Evolutionary conservation across 2,329 filamentous ascomycete species (phyloP).

Genomic region (Ophiostoma quercus): DNA sequence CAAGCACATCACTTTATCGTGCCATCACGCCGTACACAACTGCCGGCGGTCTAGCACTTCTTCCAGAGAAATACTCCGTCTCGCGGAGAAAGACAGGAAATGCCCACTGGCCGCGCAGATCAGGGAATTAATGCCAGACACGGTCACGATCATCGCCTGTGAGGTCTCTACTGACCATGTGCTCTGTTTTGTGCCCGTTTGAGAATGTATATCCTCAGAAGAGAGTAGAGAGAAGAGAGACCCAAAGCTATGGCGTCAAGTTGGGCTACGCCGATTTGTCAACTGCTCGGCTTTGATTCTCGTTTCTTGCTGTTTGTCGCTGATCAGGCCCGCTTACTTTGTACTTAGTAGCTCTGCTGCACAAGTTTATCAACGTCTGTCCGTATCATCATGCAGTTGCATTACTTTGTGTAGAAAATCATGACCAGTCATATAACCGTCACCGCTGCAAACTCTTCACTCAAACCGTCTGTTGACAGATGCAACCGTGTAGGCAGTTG

Average conservation of each 20-base stretch:
- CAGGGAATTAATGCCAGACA: background rate
- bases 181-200: background rate
- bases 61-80: background rate
- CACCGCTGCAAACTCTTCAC: background rate
- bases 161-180: background rate
- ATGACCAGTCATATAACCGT: background rate
- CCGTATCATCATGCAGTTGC: background rate
- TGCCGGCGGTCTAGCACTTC: background rate
- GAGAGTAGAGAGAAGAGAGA: too few species aligned
- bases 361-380: background rate
- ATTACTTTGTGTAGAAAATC: background rate
- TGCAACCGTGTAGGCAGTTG: background rate
- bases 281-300: slow-evolving; percentile 1
- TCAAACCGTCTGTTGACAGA: background rate
- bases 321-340: background rate
- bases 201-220: background rate
- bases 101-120: background rate
- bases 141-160: background rate
- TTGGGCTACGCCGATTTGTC: slow-evolving; percentile 1
- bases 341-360: too few species aligned
- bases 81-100: background rate
- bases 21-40: background rate
- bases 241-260: background rate
- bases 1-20: too few species aligned
- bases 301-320: background rate